Evolutionary conservation across 2,329 filamentous ascomycete genomes (phyloP).

Genomic region (Aureobasidium uvarum): DNA sequence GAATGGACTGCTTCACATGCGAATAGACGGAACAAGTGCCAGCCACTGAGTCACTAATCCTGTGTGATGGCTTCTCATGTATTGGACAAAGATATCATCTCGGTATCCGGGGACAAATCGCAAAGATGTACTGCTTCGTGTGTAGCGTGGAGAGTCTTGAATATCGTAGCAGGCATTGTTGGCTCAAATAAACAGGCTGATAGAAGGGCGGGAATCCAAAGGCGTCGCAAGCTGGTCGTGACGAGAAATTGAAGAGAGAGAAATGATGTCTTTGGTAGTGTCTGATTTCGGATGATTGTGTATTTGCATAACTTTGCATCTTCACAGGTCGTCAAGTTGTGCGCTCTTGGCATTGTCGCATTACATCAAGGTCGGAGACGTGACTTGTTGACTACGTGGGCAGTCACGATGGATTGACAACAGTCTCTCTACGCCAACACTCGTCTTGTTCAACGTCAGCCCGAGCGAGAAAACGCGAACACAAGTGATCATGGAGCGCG

Average conservation of each 20-base stretch:
- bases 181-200: neutral
- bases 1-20: too few relatives aligned
- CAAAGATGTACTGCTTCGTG: neutral
- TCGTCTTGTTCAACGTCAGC: neutral
- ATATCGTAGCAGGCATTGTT: neutral
- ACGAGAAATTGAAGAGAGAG: neutral
- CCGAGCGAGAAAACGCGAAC: neutral
- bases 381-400: neutral
- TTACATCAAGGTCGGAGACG: conserved; percentile 12
- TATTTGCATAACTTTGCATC: neutral
- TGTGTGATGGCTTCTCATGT: neutral
- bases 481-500: conserved; percentile 31
- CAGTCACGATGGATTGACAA: neutral
- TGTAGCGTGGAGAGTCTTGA: neutral
- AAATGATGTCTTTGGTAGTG: neutral
- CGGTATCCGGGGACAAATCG: neutral
- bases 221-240: neutral
- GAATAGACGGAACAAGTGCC: neutral
- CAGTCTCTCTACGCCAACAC: neutral
- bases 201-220: neutral
- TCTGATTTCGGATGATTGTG: neutral
- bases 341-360: conserved; percentile 3
- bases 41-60: neutral
- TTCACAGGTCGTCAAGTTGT: neutral
- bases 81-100: neutral